Evolutionary conservation across 192 early-diverging fungal genomes (phyloP).

Genomic region (Coemansia reversa): DNA sequence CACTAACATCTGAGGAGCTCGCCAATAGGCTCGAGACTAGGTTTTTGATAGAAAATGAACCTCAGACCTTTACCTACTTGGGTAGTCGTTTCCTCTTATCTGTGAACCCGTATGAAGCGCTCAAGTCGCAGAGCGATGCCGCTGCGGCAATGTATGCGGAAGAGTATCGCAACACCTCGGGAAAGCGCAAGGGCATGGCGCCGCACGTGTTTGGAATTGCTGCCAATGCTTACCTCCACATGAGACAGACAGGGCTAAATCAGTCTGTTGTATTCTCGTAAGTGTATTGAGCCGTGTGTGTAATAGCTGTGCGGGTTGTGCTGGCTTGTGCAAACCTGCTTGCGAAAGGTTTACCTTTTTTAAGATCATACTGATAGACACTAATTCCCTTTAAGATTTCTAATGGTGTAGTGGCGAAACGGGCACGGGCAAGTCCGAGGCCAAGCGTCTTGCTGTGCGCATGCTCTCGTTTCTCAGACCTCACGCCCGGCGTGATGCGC

Average conservation of each 20-base stretch:
- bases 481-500: constrained; percentile 67
- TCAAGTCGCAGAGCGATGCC: constrained; percentile 59
- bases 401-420: constrained; percentile 73
- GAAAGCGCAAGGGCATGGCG: constrained; percentile 49
- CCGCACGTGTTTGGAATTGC: constrained; percentile 88
- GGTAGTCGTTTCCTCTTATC: constrained; percentile 69
- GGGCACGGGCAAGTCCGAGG: constrained; percentile 86
- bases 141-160: constrained; percentile 72
- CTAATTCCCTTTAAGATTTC: neutral
- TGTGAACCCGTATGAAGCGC: constrained; percentile 64
- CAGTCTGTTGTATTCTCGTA: constrained; percentile 90
- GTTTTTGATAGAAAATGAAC: constrained; percentile 47
- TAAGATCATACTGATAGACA: neutral
- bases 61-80: constrained; percentile 64
- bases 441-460: constrained; percentile 62
- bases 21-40: constrained; percentile 58
- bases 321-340: neutral
- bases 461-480: constrained; percentile 69
- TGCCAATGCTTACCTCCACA: constrained; percentile 82
- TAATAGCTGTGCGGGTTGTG: neutral
- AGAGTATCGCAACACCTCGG: constrained; percentile 65
- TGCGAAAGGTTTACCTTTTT: neutral
- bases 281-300: constrained; percentile 9
- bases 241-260: constrained; percentile 82
- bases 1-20: constrained; percentile 38